A percentile compares a stretch with the other conserved stretches of the same genome.
phyloP scores from a whole-genome alignment of 768 basidiomycete species.

The Rhodotorula kratochvilovae region DNA sequence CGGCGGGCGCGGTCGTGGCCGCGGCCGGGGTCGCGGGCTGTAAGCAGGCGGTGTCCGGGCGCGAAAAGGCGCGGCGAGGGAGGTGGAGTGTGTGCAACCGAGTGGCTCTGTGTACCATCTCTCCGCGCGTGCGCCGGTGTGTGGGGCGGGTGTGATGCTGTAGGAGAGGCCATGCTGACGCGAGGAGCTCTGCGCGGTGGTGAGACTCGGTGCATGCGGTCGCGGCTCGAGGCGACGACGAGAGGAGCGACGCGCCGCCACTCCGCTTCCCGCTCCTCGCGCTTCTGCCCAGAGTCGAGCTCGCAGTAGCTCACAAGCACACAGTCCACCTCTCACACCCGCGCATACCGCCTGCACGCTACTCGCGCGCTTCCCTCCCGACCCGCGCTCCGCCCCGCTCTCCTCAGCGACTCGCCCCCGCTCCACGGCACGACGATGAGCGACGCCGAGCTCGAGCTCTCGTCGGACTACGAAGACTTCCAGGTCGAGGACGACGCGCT shows the following conservation, averaged over 20 bases:
- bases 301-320: too few species aligned
- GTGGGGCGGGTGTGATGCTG: too few species aligned
- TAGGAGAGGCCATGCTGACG: too few species aligned
- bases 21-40: constrained; percentile 9
- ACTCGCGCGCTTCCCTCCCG: neutral
- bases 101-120: too few species aligned
- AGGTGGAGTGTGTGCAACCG: neutral
- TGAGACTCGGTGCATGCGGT: too few species aligned
- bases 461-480: constrained; percentile 15
- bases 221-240: too few species aligned
- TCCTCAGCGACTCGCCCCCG: neutral
- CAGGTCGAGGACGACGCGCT: constrained; percentile 12
- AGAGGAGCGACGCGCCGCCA: too few species aligned
- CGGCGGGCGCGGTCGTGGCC: constrained; percentile 9
- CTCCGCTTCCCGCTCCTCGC: too few species aligned
- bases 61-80: neutral
- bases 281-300: too few species aligned
- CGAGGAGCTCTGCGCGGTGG: too few species aligned
- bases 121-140: too few species aligned
- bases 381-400: neutral
- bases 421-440: constrained; percentile 7
- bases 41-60: neutral
- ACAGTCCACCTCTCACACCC: neutral
- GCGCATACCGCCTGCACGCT: neutral
- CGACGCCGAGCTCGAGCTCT: constrained; percentile 23